Evolutionary conservation across 768 basidiomycete species (phyloP), one percentile per base, ranked within the genome.

Genomic region (Phanerochaete carnosa): DNA sequence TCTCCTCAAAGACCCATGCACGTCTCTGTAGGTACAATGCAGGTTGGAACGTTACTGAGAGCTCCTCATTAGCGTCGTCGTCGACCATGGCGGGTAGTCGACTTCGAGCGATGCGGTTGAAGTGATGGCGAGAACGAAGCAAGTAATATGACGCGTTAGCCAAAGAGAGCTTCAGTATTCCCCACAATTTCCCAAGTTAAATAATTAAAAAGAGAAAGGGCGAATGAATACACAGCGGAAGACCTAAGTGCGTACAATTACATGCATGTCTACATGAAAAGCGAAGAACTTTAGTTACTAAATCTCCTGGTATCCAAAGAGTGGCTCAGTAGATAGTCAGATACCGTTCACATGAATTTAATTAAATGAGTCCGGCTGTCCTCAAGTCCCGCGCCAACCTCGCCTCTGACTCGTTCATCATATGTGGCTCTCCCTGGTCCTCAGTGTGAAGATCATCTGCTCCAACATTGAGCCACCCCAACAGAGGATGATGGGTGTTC

Each of bases 1-100:
- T 64, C 32, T 66, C 60, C 4, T 68, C 68, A 51, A 72, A 65
- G 8, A 72, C 67, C 71, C 71, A 72, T 35, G 62, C 66, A 35
- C 68, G 59, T 30, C 71, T 54, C 47, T 72, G 68, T n/a, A 68
- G 61, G 35, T 49, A 69, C n/a, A 72, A 61, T 28, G 62, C 51
- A 35, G 71, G 71, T 6, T 55, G 50, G 56, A 72, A 72, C 0
- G 71, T 70, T 9, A 72, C 71, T 2, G 64, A 25, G 19, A 70
- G 64, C 51, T 72, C 70, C 33, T 65, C 28, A 22, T 9, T 37
- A 9, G 32, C 16, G 23, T 46, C 45, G 4, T 12, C 51, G 51
- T 52, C 32, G 51, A 32, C 23, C 51, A 52, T 52, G 1, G 2
- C 16, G 11, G 7, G 46, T 23, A 47, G 28, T 22, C 11, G 46